A percentile compares a stretch with the other conserved stretches of the same genome.
phyloP scores from a whole-genome alignment of 2,329 filamentous ascomycete species.

The Cryphonectria japonica region DNA sequence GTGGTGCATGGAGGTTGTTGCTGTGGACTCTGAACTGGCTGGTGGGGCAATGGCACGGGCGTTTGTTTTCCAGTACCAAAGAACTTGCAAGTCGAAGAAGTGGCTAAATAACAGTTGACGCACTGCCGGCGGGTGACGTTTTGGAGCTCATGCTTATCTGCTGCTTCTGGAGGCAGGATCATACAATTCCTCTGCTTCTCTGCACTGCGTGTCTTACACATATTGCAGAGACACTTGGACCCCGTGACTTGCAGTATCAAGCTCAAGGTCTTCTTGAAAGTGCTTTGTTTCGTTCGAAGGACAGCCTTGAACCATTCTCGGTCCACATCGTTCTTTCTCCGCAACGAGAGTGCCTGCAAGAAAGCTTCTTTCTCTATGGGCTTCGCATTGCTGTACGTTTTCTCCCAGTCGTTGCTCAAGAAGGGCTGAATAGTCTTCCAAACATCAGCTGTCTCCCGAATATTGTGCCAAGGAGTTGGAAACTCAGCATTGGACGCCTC shows the following conservation, averaged over 20 bases:
- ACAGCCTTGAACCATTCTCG: not conserved
- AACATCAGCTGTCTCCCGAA: not conserved
- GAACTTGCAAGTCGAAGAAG: not conserved
- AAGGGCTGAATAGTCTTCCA: not conserved
- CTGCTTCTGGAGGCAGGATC: slow-evolving; percentile 15
- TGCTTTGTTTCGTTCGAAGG: not conserved
- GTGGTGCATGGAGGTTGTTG: not conserved
- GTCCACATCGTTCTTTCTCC: slow-evolving; percentile 6
- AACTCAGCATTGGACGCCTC: not conserved
- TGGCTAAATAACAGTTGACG: slow-evolving; percentile 17
- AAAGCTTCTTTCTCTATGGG: slow-evolving; percentile 12
- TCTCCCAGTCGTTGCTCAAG: not conserved
- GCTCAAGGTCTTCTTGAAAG: not conserved
- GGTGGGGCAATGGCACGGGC: not conserved
- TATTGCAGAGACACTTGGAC: not conserved
- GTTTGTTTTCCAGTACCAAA: slow-evolving; percentile 6
- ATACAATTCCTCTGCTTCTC: slow-evolving; percentile 19
- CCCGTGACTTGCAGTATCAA: slow-evolving; percentile 11
- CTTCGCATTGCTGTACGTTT: not conserved
- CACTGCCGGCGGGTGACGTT: not conserved
- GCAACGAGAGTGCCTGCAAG: slow-evolving; percentile 16
- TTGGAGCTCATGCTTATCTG: slow-evolving; percentile 19
- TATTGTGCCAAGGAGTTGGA: not conserved
- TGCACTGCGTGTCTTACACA: not conserved
- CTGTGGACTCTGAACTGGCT: not conserved